Base-by-base conservation (phyloP, 2,329 filamentous ascomycete species). In the Alternaria sp. region DNA sequence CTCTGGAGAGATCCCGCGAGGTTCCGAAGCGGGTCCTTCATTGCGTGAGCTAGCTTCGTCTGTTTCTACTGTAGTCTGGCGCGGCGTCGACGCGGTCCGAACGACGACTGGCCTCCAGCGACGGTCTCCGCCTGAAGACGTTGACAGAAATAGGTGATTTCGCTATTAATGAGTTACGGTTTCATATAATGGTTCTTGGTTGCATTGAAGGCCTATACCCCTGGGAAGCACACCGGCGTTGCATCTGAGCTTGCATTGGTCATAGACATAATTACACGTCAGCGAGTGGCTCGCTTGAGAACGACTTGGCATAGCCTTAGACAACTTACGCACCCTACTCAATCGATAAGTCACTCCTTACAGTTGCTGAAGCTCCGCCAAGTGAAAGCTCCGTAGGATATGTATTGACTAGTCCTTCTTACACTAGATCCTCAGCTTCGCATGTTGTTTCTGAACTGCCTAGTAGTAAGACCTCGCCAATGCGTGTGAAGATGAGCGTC, bases 11-110 rank as follows among this genome's bases (percentile, higher is more conserved):
- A 70, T 65, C 12, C 59, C 67, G 40, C 61, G 66, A 17, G 36
- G n/a, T 7, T 17, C 56, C 13, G 69, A 72, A 54, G 36, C 72
- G 1, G 71, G 71, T 26, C 74, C 57, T 15, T 79, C 76, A 9
- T 56, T 76, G 13, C 69, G 75, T 12, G 73, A 77, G 6, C 59
- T 78, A 36, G 74, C 74, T 43, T 77, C 75, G 2, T 75, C 75
- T 19, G 76, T 78, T 12, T 72, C 70, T 2, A 79, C 76, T 1
- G 73, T 76, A 5, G 78, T 80, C 15, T 79, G 77, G 77, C 67
- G 77, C 21, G 76, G 78, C 23, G 66, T 80, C 2, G 76, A 77
- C 30, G 76, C 73, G 9, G 71, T 79, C 8, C 70, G 77, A 36
- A 70, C 63, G 43, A 72, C 71, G 4, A 68, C 75, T 28, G 74